phyloP scores from a whole-genome alignment of 2,329 filamentous ascomycete species.

The Lizonia empirigonia region DNA sequence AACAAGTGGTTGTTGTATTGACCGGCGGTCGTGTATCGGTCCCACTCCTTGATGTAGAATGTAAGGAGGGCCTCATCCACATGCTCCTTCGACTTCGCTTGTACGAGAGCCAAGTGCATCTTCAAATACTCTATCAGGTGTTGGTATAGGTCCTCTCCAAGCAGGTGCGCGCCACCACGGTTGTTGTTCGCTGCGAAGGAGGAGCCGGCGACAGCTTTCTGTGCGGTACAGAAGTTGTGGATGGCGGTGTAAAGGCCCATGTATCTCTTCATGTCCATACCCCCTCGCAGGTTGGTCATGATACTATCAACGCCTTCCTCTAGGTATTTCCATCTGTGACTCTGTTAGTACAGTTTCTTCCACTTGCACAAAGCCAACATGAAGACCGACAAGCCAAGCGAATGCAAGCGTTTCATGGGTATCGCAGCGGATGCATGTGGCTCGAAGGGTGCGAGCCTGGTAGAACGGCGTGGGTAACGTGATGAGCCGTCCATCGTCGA shows the following conservation, averaged over 20 bases:
- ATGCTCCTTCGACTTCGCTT: slow-evolving; percentile 75
- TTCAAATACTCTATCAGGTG: slow-evolving; percentile 87
- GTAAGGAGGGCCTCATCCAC: slow-evolving; percentile 86
- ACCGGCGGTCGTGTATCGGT: slow-evolving; percentile 90
- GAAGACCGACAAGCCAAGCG: background rate
- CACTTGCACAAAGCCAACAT: background rate
- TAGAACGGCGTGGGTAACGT: background rate
- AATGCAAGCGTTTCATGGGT: background rate
- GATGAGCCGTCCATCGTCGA: background rate
- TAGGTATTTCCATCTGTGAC: slow-evolving; percentile 81
- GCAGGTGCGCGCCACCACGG: slow-evolving; percentile 86
- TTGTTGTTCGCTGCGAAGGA: slow-evolving; percentile 60
- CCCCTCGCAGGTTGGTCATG: slow-evolving; percentile 89
- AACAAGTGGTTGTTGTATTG: slow-evolving; percentile 99
- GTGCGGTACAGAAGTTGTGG: slow-evolving; percentile 98
- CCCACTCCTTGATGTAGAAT: slow-evolving; percentile 98
- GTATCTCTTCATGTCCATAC: slow-evolving; percentile 95
- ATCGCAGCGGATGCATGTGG: background rate
- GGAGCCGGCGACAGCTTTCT: slow-evolving; percentile 78
- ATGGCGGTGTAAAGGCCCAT: slow-evolving; percentile 98
- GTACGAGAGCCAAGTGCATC: slow-evolving; percentile 73
- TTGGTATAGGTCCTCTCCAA: slow-evolving; percentile 95
- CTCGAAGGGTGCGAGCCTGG: background rate
- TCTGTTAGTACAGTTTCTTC: slow-evolving; percentile 20
- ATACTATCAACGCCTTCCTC: slow-evolving; percentile 88